Percentiles rank a stretch among this genome's conserved stretches.
phyloP scores from a whole-genome alignment of 176 grass and related monocot species.

The Aechmea fasciata region DNA sequence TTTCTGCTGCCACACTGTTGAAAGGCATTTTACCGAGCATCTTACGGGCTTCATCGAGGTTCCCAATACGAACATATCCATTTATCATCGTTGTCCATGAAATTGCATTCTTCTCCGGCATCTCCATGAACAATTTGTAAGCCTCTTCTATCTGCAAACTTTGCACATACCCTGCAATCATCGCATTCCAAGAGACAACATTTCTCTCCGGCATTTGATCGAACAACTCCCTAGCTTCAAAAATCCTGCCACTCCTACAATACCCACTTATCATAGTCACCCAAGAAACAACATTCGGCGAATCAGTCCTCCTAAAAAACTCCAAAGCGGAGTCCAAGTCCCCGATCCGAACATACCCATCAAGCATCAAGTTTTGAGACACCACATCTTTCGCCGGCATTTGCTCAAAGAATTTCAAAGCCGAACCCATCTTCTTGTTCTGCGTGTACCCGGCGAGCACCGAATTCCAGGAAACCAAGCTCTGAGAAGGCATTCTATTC shows the following conservation, averaged over 20 bases:
- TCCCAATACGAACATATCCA: conserved; percentile 30
- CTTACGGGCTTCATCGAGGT: conserved; percentile 41
- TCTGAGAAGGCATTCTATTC: conserved; percentile 19
- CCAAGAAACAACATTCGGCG: conserved; percentile 47
- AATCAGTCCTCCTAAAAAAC: conserved; percentile 35
- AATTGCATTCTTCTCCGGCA: conserved; percentile 35
- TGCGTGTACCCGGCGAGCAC: conserved; percentile 29
- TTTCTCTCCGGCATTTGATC: conserved; percentile 45
- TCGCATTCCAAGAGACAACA: conserved; percentile 40
- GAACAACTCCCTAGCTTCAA: conserved; percentile 34
- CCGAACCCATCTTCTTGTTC: conserved; percentile 21
- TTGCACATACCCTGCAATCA: conserved; percentile 43
- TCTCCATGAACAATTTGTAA: conserved; percentile 27
- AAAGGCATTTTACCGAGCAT: conserved; percentile 42
- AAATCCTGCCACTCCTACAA: conserved; percentile 26
- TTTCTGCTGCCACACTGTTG: conserved; percentile 38
- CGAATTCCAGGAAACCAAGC: conserved; percentile 45
- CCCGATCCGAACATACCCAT: conserved; percentile 36
- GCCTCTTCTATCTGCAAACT: conserved; percentile 24
- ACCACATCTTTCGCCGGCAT: conserved; percentile 36
- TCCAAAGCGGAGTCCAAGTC: conserved; percentile 23
- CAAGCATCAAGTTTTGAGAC: conserved; percentile 62
- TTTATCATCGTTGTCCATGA: conserved; percentile 51
- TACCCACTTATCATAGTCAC: conserved; percentile 49
- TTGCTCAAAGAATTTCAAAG: conserved; percentile 28